Conservation (phyloP, 176 grass and related monocot species). For the Aechmea fasciata region DNA sequence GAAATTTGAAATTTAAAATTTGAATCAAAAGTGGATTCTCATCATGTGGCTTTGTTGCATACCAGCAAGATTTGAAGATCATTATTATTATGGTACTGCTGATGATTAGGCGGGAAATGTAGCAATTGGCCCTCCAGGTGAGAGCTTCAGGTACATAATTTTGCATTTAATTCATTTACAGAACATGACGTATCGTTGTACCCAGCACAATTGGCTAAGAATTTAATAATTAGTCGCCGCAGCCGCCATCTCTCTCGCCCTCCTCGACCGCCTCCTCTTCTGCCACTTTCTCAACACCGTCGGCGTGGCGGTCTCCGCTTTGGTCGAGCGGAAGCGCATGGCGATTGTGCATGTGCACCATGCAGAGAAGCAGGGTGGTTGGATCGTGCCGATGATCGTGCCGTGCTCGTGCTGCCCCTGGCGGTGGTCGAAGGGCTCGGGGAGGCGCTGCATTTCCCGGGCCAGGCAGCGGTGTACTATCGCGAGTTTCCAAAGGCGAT, state of each 20-base stretch:
- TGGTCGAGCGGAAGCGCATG: slow-evolving; percentile 25
- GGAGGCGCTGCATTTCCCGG: slow-evolving; percentile 26
- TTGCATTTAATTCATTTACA: too few relatives aligned
- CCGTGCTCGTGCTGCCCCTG: slow-evolving; percentile 17
- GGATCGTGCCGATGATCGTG: slow-evolving; percentile 18
- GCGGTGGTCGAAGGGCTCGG: slow-evolving; percentile 8
- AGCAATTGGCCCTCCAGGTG: neutral
- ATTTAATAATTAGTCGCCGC: neutral
- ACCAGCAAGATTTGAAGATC: too few relatives aligned
- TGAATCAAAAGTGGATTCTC: too few relatives aligned
- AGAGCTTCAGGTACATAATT: neutral
- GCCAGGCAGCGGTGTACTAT: slow-evolving; percentile 22
- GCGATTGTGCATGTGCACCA: neutral
- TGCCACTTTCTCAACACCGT: slow-evolving; percentile 17
- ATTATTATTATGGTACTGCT: neutral
- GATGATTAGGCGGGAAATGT: neutral
- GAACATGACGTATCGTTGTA: too few relatives aligned
- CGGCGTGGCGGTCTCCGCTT: slow-evolving; percentile 14
- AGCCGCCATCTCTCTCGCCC: neutral
- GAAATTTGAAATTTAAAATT: too few relatives aligned
- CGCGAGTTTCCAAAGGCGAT: slow-evolving; percentile 19
- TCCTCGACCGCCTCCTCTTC: slow-evolving; percentile 10
- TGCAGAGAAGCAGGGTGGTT: neutral
- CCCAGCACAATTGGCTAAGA: too few relatives aligned
- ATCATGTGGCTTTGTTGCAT: too few relatives aligned